These are phyloP conservation scores for Lentinula detonsa DNA, from an alignment of 768 basidiomycete species.

Conservation along the genomic window DNA sequence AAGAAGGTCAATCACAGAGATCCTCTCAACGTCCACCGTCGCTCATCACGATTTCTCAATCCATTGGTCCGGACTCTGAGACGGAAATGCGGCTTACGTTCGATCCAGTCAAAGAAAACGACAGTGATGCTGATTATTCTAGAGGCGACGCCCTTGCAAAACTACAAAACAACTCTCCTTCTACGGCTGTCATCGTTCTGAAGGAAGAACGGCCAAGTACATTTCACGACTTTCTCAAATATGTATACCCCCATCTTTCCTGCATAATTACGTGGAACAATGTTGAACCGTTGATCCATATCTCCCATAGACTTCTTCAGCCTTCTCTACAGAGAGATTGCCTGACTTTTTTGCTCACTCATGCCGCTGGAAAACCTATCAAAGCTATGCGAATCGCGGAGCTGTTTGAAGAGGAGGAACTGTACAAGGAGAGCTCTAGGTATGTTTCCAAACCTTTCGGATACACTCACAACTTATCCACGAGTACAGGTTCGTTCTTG, in stretches of 20 bases:
- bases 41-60: constrained; percentile 79
- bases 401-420: constrained; percentile 82
- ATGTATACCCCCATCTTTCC: constrained; percentile 87
- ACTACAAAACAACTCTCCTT: constrained; percentile 41
- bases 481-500: constrained; percentile 70
- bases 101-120: constrained; percentile 41
- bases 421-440: constrained; percentile 61
- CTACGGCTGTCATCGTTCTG: constrained; percentile 83
- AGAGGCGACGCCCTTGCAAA: constrained; percentile 43
- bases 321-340: constrained; percentile 78
- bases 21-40: constrained; percentile 31
- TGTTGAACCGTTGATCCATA: constrained; percentile 86
- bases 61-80: constrained; percentile 51
- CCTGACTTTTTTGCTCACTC: constrained; percentile 81
- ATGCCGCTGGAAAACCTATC: constrained; percentile 89
- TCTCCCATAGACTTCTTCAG: constrained; percentile 84
- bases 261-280: constrained; percentile 96
- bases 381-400: constrained; percentile 92
- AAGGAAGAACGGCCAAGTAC: constrained; percentile 83
- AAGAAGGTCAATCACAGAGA: background rate
- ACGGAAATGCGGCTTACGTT: constrained; percentile 56
- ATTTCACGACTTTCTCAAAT: constrained; percentile 92
- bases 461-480: background rate
- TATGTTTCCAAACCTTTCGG: constrained; percentile 39
- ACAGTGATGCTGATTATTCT: constrained; percentile 26